Base-by-base conservation (phyloP, 257 asterid genomes). In the Capsicum rhomboideum region DNA sequence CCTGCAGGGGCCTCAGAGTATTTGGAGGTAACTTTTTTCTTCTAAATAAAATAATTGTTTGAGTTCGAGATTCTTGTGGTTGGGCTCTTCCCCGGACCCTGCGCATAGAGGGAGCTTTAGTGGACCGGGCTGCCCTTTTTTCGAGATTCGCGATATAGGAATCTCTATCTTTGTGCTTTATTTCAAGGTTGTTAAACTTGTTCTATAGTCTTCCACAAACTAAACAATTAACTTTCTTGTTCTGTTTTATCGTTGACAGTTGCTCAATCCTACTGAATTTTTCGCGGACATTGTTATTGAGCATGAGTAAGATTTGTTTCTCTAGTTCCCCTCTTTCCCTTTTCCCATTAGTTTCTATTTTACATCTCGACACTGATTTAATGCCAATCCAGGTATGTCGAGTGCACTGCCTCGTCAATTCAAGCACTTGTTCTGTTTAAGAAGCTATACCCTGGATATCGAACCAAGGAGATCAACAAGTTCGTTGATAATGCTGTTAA, bases 1-100 rank as follows among this genome's bases (percentile, higher is more conserved):
- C 99, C 99, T n/a, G 98, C 97, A 59, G 97, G 98, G 81, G 89
- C 97, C 82, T 86, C 93, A 0, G 86, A 90, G 12, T 95, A 98
- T 97, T 84, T 95, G 63, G 99, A 95, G 98, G 97, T 94, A 78
- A 34, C 34, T 44, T 79, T n/a, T 18, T 58, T 84, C 44, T 66
- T 23, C 78, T 6, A 18, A 37, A 46, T 3, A 5, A 53, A 61
- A 79, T 18, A 17, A 18, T 26, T n/a, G 3, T 31, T 79, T 54
- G 44, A 42, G 49, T 79, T 26, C 8, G n/a, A n/a, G n/a, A n/a
- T n/a, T n/a, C n/a, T n/a, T n/a, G n/a, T n/a, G n/a, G n/a, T n/a
- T n/a, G n/a, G n/a, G n/a, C n/a, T n/a, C n/a, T n/a, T n/a, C n/a
- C n/a, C n/a, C n/a, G n/a, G n/a, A n/a, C n/a, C n/a, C n/a, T n/a